Conservation (phyloP, 495 filamentous ascomycete genomes). For the Podospora comata region DNA sequence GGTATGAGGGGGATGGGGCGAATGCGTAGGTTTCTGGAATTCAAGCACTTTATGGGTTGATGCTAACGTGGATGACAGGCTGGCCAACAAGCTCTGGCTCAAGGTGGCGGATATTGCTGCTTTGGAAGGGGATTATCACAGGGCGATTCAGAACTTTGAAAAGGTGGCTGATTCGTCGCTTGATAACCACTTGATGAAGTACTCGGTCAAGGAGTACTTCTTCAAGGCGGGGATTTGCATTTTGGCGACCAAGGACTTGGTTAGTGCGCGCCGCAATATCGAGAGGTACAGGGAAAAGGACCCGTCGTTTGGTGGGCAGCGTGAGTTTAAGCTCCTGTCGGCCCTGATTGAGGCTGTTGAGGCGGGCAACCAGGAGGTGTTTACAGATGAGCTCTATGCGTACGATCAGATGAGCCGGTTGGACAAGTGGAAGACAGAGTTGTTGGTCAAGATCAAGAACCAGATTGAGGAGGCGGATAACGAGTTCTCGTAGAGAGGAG, state of each 20-base stretch:
- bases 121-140: conserved; percentile 74
- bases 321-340: conserved; percentile 74
- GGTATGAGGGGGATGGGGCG: conserved; percentile 86
- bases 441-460: conserved; percentile 78
- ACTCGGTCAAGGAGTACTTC: conserved; percentile 89
- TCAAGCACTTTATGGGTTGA: background rate
- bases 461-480: conserved; percentile 71
- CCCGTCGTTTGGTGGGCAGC: conserved; percentile 64
- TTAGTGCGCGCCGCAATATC: conserved; percentile 71
- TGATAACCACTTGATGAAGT: conserved; percentile 81
- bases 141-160: conserved; percentile 76
- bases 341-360: conserved; percentile 72
- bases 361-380: conserved; percentile 69
- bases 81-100: conserved; percentile 85
- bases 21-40: conserved; percentile 58
- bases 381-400: conserved; percentile 79
- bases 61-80: conserved; percentile 43
- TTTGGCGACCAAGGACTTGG: conserved; percentile 70
- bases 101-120: conserved; percentile 87
- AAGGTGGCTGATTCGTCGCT: conserved; percentile 68
- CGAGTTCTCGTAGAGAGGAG: conserved; percentile 44
- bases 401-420: conserved; percentile 87
- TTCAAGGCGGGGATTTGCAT: conserved; percentile 85
- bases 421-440: conserved; percentile 92
- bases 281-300: conserved; percentile 81